Percentiles rank a stretch among this genome's conserved stretches.
These are phyloP conservation scores for Bocquillonia castaneifolia DNA, from an alignment of 441 rosid species.

Conservation along the genomic window DNA sequence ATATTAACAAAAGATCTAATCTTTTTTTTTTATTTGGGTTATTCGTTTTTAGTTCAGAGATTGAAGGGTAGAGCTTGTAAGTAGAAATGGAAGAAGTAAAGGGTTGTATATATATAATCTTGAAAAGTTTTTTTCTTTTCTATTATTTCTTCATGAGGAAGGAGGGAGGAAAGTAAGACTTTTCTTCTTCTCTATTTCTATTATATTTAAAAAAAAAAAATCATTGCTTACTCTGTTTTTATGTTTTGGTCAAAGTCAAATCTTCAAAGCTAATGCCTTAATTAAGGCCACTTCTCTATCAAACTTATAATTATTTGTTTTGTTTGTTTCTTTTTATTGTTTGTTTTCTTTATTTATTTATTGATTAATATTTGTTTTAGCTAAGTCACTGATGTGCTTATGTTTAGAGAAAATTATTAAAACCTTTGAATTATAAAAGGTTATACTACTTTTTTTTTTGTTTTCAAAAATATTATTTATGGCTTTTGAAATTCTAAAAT, in stretches of 20 bases:
- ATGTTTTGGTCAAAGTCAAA: conserved; percentile 57
- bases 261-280: conserved; percentile 33
- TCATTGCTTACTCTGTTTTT: conserved; percentile 33
- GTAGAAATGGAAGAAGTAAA: conserved; percentile 8
- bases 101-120: conserved; percentile 22
- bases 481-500: too few species aligned
- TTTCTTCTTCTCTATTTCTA: conserved; percentile 40
- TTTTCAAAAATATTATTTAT: too few species aligned
- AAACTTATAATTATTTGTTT: background rate
- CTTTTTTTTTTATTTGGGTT: background rate
- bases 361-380: background rate
- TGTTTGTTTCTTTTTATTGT: background rate
- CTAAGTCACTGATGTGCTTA: too few species aligned
- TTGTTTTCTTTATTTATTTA: background rate
- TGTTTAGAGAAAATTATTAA: too few species aligned
- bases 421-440: too few species aligned
- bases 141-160: conserved; percentile 40
- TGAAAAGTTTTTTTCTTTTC: background rate
- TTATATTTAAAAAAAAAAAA: too few species aligned
- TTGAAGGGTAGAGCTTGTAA: conserved; percentile 18
- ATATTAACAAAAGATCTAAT: background rate
- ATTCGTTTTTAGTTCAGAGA: background rate
- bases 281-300: conserved; percentile 19
- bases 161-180: conserved; percentile 67
- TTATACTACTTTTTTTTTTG: too few species aligned